Evolutionary conservation across 1,139 yeast species (phyloP).

Genomic region (Lodderomyces jiufengensis): DNA sequence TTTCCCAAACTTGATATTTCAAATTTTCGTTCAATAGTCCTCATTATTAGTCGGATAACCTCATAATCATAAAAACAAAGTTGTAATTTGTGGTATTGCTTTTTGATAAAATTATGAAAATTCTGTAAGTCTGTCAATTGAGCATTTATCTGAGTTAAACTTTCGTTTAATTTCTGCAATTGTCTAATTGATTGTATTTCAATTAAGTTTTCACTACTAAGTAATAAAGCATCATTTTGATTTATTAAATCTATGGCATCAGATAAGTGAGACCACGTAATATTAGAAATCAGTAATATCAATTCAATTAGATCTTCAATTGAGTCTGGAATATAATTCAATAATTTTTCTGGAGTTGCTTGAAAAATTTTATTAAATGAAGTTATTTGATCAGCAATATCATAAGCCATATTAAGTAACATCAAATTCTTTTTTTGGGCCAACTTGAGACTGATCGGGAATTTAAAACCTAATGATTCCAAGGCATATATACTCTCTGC

Average conservation of each 20-base stretch:
- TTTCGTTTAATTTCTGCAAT: constrained; percentile 38
- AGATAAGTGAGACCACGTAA: constrained; percentile 56
- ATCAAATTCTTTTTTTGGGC: constrained; percentile 43
- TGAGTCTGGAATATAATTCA: constrained; percentile 36
- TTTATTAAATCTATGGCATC: constrained; percentile 45
- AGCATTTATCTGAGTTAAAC: constrained; percentile 22
- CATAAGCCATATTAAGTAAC: constrained; percentile 57
- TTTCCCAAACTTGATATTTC: constrained; percentile 41
- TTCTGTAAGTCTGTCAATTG: constrained; percentile 32
- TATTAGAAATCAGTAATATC: constrained; percentile 24
- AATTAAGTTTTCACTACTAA: constrained; percentile 20
- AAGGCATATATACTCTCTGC: constrained; percentile 56
- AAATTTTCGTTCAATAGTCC: constrained; percentile 38
- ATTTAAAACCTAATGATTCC: constrained; percentile 49
- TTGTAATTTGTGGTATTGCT: constrained; percentile 22
- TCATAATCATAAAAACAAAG: constrained; percentile 24
- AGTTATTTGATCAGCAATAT: constrained; percentile 44
- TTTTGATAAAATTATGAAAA: constrained; percentile 20
- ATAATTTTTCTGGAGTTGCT: constrained; percentile 21
- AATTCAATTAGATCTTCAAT: constrained; percentile 27
- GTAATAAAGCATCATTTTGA: constrained; percentile 12
- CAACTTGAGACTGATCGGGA: constrained; percentile 43
- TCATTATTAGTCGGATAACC: constrained; percentile 19
- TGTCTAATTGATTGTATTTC: constrained; percentile 40
- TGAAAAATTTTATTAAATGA: constrained; percentile 24